Percentiles rank a stretch among this genome's conserved stretches.
Evolutionary conservation across 352 stramenopile genomes (phyloP).

Genomic region (Phytophthora nicotianae): DNA sequence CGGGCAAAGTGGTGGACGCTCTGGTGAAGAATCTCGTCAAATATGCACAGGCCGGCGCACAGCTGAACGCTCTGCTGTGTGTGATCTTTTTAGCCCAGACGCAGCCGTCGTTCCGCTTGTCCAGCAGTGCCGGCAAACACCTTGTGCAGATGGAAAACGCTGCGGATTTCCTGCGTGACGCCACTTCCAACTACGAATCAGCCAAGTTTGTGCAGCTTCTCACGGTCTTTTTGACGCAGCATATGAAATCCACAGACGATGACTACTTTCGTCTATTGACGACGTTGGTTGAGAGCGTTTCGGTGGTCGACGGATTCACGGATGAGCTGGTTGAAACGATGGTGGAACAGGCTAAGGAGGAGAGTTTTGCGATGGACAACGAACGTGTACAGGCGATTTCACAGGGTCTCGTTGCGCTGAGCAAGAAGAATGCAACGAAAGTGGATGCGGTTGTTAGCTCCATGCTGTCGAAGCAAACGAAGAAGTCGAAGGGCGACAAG

Average conservation of each 20-base stretch:
- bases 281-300: slow-evolving; percentile 47
- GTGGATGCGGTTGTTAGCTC: slow-evolving; percentile 50
- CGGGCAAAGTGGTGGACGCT: slow-evolving; percentile 72
- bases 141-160: slow-evolving; percentile 71
- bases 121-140: slow-evolving; percentile 62
- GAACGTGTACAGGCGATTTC: slow-evolving; percentile 53
- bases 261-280: slow-evolving; percentile 43
- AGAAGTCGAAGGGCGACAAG: slow-evolving; percentile 57
- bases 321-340: slow-evolving; percentile 57
- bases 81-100: slow-evolving; percentile 79
- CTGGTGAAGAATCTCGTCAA: slow-evolving; percentile 81
- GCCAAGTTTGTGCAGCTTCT: slow-evolving; percentile 72
- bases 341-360: slow-evolving; percentile 45
- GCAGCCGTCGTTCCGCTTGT: slow-evolving; percentile 70
- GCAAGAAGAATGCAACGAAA: slow-evolving; percentile 64
- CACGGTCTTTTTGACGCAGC: slow-evolving; percentile 50
- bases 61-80: slow-evolving; percentile 79
- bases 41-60: slow-evolving; percentile 62
- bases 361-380: slow-evolving; percentile 46
- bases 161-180: slow-evolving; percentile 66
- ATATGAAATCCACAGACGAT: slow-evolving; percentile 48
- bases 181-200: slow-evolving; percentile 72
- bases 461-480: slow-evolving; percentile 34
- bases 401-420: slow-evolving; percentile 48
- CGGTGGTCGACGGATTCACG: slow-evolving; percentile 51